Percentiles rank a stretch among this genome's conserved stretches.
Conservation (phyloP, 2,329 filamentous ascomycete species). For the Verticillium tricorpus region DNA sequence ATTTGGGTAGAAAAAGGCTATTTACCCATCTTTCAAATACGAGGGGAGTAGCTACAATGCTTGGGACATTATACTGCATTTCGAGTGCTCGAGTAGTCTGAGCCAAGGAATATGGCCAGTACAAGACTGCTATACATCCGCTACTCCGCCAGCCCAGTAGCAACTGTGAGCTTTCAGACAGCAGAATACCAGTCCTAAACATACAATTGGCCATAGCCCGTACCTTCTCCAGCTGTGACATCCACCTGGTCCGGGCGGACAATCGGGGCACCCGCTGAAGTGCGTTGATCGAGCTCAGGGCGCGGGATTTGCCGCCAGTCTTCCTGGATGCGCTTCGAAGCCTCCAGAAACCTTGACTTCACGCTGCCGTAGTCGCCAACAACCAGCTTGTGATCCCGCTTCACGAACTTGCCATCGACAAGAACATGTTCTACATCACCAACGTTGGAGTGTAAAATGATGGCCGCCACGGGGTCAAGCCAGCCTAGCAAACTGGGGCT, state of each 20-base stretch:
- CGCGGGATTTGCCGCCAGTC: constrained; percentile 18
- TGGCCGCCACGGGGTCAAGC: constrained; percentile 48
- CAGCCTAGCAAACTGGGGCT: constrained; percentile 47
- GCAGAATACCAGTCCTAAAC: not conserved
- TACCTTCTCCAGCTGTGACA: not conserved
- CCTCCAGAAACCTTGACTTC: constrained; percentile 25
- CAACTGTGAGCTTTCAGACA: not conserved
- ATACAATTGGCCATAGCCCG: not conserved
- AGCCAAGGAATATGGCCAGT: not conserved
- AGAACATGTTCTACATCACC: constrained; percentile 48
- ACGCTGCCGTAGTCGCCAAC: constrained; percentile 20
- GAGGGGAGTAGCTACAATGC: no score
- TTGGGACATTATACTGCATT: no score
- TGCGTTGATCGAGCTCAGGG: constrained; percentile 18
- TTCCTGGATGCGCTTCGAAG: constrained; percentile 21
- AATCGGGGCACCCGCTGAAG: constrained; percentile 9
- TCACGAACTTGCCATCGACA: constrained; percentile 42
- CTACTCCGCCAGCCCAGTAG: not conserved
- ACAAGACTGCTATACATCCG: not conserved
- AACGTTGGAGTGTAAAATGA: constrained; percentile 48
- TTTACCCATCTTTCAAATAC: no score
- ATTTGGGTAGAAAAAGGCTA: no score
- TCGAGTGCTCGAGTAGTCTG: no score
- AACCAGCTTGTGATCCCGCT: constrained; percentile 35
- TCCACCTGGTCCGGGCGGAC: not conserved